phyloP scores from a whole-genome alignment of 2,329 filamentous ascomycete species.

The Penicillium sp. region DNA sequence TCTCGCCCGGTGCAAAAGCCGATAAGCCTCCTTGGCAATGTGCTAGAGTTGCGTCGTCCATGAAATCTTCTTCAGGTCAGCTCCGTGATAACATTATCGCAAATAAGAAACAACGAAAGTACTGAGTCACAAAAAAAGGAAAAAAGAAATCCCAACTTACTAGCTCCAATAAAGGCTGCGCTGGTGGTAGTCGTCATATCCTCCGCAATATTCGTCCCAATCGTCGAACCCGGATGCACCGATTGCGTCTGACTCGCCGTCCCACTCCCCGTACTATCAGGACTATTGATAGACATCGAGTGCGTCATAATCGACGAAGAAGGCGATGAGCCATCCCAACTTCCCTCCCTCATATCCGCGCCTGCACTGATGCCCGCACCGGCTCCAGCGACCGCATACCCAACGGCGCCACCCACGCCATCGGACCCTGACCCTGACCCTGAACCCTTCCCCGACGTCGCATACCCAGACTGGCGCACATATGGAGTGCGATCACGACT shows the following conservation, averaged over 20 bases:
- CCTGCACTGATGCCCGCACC: background rate
- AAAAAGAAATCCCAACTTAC: slow-evolving; percentile 1
- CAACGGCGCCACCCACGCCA: background rate
- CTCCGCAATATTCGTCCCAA: slow-evolving; percentile 10
- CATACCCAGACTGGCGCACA: background rate
- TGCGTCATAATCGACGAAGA: slow-evolving; percentile 18
- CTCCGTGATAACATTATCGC: background rate
- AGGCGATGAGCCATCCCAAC: slow-evolving; percentile 21
- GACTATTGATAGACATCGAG: slow-evolving; percentile 20
- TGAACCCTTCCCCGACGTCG: background rate
- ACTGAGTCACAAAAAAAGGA: background rate
- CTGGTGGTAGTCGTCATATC: slow-evolving; percentile 4
- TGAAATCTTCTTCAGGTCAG: slow-evolving; percentile 2
- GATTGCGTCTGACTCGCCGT: slow-evolving; percentile 7
- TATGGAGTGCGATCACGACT: background rate
- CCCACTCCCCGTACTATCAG: slow-evolving; percentile 23
- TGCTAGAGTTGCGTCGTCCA: slow-evolving; percentile 2
- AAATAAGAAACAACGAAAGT: background rate
- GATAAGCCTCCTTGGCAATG: slow-evolving; percentile 1
- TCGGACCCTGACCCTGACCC: background rate
- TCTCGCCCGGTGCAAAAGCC: slow-evolving; percentile 4
- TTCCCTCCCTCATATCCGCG: slow-evolving; percentile 5
- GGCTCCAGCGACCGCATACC: background rate
- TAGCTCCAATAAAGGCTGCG: slow-evolving; percentile 4
- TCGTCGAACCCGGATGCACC: slow-evolving; percentile 2